Base-by-base conservation (phyloP, 495 filamentous ascomycete species). In the Ramalina intermedia region DNA sequence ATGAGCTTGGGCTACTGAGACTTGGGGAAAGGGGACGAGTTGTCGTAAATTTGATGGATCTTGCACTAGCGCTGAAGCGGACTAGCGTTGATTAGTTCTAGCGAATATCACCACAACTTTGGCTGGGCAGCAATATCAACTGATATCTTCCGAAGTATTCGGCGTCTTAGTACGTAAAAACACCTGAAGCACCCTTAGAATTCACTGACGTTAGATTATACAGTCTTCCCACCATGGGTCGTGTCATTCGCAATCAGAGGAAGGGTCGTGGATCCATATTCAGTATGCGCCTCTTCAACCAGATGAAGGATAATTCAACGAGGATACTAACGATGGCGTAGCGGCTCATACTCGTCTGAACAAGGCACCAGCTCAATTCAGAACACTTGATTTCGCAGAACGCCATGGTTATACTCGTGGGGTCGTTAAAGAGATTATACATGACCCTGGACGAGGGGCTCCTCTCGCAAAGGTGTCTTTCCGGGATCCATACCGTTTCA, bases 191-290 rank as follows among this genome's bases (percentile, higher is more conserved):
- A n/a, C 40, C 46, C 45, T 68, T 68, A 3, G 58, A 12, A 39
- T 58, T 66, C 60, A 23, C 3, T 16, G 26, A 14, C 12, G 9
- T 38, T 39, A 4, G 29, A 12, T 24, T 20, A n/a, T 36, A 13
- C 13, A 16, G 26, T 37, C 12, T 21, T 40, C 16, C 50, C 11
- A 48, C 50, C 54, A 56, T 82, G 79, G 81, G 81, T 78, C 71
- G 83, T 66, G 83, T 87, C 61, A 96, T 96, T 71, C 83, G 86
- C 70, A 94, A 93, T 74, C 87, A 94, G 83, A 84, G 87, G 76
- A 96, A 96, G 78, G 88, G 91, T 72, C 82, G 87, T 74, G 91
- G 91, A 71, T 85, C 82, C 68, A 95, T 96, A 76, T 98, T 98
- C 80, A 96, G 81, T 85, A 80, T 68, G 81, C 77, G 12, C 29